Base-by-base conservation (phyloP, 768 basidiomycete species). In the Macrolepiota fuliginosa region DNA sequence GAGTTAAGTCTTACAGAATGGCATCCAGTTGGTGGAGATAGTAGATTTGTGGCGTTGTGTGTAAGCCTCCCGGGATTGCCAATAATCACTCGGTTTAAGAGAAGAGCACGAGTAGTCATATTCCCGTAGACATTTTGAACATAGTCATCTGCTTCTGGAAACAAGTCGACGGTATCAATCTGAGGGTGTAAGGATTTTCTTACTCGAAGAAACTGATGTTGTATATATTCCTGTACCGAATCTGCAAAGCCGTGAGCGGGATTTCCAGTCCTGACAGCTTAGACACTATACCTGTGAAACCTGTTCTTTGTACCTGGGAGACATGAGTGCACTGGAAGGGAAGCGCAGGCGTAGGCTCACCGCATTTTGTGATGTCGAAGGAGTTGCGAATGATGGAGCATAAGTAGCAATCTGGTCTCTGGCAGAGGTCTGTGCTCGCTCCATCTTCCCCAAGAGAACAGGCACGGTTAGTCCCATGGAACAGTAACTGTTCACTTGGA, bases 211-310 rank as follows among this genome's bases (percentile, higher is more conserved):
- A 67, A 86, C 87, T 2, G 81, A 68, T 15, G 85, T 86, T 1
- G 84, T 85, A 68, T 89, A 90, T 47, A 90, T 88, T 3, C 88
- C 88, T 5, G 76, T 77, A n/a, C 88, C 88, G 69, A 90, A 89
- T 62, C 87, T 85, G 65, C 11, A n/a, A 6, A 24, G 11, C n/a
- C 15, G 25, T 40, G 25, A 52, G 36, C 29, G 7, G 12, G 3
- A 35, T 27, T n/a, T 11, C 24, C 12, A 32, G 7, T 3, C 7
- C 7, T 22, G 11, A n/a, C 7, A 11, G 22, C 15, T 9, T 47
- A 22, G 12, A 32, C 9, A 15, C 3, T 24, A 13, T 54, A 61
- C 60, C 60, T 46, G 27, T 80, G 80, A 65, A 86, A 87, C 37
- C 81, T 80, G 67, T 32, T 32, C 29, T 32, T 32, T 39, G 76